A percentile compares a stretch with the other conserved stretches of the same genome.
Evolutionary conservation across 768 basidiomycete genomes (phyloP).

Genomic region (Panaeolus cyanescens): DNA sequence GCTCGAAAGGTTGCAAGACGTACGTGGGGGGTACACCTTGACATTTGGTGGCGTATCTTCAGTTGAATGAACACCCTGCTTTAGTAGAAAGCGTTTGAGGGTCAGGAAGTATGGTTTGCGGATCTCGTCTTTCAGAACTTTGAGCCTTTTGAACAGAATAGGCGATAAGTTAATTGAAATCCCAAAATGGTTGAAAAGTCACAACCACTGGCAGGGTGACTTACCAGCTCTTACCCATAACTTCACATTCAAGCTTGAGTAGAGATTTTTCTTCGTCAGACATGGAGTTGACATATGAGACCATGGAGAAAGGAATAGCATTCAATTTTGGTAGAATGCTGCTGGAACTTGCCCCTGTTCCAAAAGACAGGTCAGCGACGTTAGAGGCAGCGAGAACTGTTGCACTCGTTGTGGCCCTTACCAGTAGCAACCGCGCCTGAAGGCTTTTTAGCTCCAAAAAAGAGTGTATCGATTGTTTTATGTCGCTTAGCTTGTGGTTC

Average conservation of each 20-base stretch:
- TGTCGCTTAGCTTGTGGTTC: slow-evolving; percentile 47
- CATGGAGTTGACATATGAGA: slow-evolving; percentile 51
- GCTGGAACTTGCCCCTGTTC: neutral
- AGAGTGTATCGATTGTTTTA: slow-evolving; percentile 67
- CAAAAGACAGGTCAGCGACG: neutral
- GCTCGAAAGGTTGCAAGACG: slow-evolving; percentile 49
- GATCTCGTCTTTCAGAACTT: slow-evolving; percentile 54
- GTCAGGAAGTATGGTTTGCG: slow-evolving; percentile 61
- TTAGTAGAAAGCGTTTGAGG: slow-evolving; percentile 26
- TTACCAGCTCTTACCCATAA: slow-evolving; percentile 76
- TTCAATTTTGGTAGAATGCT: slow-evolving; percentile 44
- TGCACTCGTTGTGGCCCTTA: neutral
- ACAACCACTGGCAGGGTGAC: slow-evolving; percentile 19
- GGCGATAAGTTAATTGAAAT: neutral
- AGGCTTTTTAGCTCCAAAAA: slow-evolving; percentile 36
- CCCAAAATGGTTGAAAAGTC: neutral
- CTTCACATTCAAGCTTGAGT: slow-evolving; percentile 68
- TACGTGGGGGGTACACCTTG: slow-evolving; percentile 45
- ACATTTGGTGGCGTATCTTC: slow-evolving; percentile 34
- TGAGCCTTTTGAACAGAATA: slow-evolving; percentile 30
- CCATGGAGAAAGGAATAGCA: slow-evolving; percentile 68
- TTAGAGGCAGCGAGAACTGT: neutral
- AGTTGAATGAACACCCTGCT: neutral
- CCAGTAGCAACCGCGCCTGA: neutral
- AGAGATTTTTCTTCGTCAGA: slow-evolving; percentile 58